phyloP scores from a whole-genome alignment of 2,329 filamentous ascomycete genomes.

The Mollisiaceae sp. region DNA sequence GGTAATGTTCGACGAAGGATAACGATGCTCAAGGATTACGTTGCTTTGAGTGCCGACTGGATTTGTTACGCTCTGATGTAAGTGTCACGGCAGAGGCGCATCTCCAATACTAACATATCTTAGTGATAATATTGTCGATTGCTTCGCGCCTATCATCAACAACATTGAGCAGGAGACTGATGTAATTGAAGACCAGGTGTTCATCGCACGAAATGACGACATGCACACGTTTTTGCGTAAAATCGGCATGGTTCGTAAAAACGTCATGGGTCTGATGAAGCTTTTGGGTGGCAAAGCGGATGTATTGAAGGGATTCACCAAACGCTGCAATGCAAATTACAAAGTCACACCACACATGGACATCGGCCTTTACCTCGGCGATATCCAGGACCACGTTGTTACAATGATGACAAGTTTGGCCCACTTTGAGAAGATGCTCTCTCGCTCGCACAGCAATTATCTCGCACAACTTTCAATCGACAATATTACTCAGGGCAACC shows the following conservation, averaged over 20 bases:
- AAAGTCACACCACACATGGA: conserved; percentile 94
- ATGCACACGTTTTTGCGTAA: conserved; percentile 84
- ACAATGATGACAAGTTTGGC: conserved; percentile 98
- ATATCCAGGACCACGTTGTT: conserved; percentile 98
- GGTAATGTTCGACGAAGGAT: conserved; percentile 91
- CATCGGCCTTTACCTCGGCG: conserved; percentile 93
- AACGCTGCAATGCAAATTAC: conserved; percentile 98
- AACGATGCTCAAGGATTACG: conserved; percentile 89
- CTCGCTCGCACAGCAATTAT: conserved; percentile 93
- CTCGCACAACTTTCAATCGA: conserved; percentile 93
- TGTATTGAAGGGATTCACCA: conserved; percentile 95
- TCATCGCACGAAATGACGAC: conserved; percentile 88
- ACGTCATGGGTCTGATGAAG: conserved; percentile 90
- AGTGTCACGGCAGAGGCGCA: conserved; percentile 44
- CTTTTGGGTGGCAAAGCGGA: conserved; percentile 97
- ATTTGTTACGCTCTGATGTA: conserved; percentile 98
- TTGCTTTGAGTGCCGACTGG: conserved; percentile 95
- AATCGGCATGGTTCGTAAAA: conserved; percentile 91
- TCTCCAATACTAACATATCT: background rate
- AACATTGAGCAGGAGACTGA: conserved; percentile 89
- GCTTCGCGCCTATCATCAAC: conserved; percentile 87
- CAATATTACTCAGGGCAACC: conserved; percentile 85
- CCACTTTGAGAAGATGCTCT: conserved; percentile 98
- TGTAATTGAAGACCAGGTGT: conserved; percentile 92
- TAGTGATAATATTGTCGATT: conserved; percentile 95